Base-by-base conservation (phyloP, 139 green algal species). In the Parachlorella kessleri region DNA sequence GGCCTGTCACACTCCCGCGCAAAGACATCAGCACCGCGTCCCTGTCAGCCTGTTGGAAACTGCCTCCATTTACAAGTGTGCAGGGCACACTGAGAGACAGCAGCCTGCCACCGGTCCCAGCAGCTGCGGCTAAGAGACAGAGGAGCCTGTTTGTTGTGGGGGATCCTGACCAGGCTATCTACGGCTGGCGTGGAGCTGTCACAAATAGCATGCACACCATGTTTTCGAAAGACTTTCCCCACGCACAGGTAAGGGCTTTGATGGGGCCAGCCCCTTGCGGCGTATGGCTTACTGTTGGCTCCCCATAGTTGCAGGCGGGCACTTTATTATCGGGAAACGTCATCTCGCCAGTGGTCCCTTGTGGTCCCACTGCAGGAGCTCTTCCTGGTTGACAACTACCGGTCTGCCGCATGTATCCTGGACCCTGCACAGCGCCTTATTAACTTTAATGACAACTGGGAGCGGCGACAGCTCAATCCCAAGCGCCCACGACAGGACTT, bases 131-230 rank as follows among this genome's bases (percentile, higher is more conserved):
- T n/a, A n/a, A n/a, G n/a, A 24, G 38, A 33, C 75, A 80, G 75
- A 42, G 53, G 9, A 73, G 66, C 36, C 67, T 97, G 26, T 95
- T 97, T 76, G 87, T 92, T 38, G 93, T 97, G 70, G 93, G 93
- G 4, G 93, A 97, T 81, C 85, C 87, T 3, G 87, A 97, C 77
- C 93, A 97, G 80, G 77, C 88, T 38, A 96, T 97, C 73, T 97
- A 97, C 81, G 65, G 83, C 37, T 97, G 88, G 87, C 80, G 90
- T 1, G 91, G 89, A 26, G 86, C 85, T 0, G 75, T 86, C 37
- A 72, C 77, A 4, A 37, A 36, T 69, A 87, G 92, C 76, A 91
- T 94, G 82, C 68, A 78, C 24, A 28, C 80, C 18, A 59, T 63
- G 1, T 87, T 93, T 32, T 2, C 4, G 0, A 38, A 40, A 38